Conservation (phyloP, 1,284 basidiomycete genomes). For the Trichosporon asahii region DNA sequence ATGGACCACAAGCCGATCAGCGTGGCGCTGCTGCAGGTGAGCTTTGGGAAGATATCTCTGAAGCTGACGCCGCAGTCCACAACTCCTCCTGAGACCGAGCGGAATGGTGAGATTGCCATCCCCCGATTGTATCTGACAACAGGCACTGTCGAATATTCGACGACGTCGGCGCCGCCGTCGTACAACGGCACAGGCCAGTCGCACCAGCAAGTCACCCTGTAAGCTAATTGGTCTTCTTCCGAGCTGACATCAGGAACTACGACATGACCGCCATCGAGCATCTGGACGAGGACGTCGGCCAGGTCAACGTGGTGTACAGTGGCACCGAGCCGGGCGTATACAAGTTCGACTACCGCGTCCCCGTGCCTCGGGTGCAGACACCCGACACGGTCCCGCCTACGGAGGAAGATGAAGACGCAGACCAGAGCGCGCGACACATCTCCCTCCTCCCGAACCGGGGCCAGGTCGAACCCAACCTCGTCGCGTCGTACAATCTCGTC, state of each 20-base stretch:
- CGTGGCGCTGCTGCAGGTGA: background rate
- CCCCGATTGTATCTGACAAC: constrained; percentile 20
- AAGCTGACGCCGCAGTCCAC: background rate
- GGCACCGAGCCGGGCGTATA: background rate
- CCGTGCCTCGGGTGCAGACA: background rate
- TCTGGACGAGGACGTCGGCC: constrained; percentile 54
- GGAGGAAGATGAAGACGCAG: background rate
- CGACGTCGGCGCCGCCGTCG: constrained; percentile 17
- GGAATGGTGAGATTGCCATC: background rate
- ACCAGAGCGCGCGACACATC: background rate
- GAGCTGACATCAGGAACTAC: constrained; percentile 52
- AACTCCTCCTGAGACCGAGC: background rate
- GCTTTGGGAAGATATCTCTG: too few relatives aligned
- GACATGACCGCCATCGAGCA: constrained; percentile 78
- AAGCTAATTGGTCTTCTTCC: constrained; percentile 37
- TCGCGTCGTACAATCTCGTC: constrained; percentile 43
- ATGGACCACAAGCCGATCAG: background rate
- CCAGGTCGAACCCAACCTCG: background rate
- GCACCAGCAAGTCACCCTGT: constrained; percentile 59
- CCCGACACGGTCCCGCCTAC: background rate
- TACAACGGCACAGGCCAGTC: constrained; percentile 13
- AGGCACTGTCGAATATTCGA: constrained; percentile 10
- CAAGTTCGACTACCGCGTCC: background rate
- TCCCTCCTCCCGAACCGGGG: background rate
- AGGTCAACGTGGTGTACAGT: background rate